Evolutionary conservation across 2,329 filamentous ascomycete genomes (phyloP).

Genomic region (Cercospora sesami): DNA sequence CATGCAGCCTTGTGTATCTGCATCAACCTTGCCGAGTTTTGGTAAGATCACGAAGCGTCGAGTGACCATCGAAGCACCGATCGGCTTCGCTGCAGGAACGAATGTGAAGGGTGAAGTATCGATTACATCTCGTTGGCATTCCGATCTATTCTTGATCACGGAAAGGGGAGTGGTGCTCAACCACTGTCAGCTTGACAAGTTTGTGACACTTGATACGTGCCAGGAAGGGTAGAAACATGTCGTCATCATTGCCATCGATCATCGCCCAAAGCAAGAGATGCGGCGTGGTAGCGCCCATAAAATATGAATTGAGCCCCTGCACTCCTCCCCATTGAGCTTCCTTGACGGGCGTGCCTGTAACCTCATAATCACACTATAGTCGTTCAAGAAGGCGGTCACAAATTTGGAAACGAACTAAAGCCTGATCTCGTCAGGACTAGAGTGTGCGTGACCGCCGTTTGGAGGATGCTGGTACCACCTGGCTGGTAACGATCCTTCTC

Average conservation of each 20-base stretch:
- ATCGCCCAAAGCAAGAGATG: background rate
- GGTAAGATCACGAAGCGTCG: background rate
- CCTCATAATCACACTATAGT: background rate
- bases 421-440: background rate
- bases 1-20: background rate
- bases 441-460: background rate
- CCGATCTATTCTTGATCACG: background rate
- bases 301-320: background rate
- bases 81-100: background rate
- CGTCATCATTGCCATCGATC: background rate
- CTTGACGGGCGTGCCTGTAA: background rate
- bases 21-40: background rate
- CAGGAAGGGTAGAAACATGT: background rate
- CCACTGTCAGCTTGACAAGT: background rate
- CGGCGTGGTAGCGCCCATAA: background rate
- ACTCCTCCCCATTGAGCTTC: background rate
- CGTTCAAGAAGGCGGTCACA: background rate
- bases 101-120: background rate
- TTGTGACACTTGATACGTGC: background rate
- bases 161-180: background rate
- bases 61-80: background rate
- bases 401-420: background rate
- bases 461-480: background rate
- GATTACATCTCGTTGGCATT: background rate
- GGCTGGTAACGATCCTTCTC: background rate